Evolutionary conservation across 2,329 filamentous ascomycete genomes (phyloP), one percentile per base, ranked within the genome.

Genomic region (Albophoma yamanashiensis): DNA sequence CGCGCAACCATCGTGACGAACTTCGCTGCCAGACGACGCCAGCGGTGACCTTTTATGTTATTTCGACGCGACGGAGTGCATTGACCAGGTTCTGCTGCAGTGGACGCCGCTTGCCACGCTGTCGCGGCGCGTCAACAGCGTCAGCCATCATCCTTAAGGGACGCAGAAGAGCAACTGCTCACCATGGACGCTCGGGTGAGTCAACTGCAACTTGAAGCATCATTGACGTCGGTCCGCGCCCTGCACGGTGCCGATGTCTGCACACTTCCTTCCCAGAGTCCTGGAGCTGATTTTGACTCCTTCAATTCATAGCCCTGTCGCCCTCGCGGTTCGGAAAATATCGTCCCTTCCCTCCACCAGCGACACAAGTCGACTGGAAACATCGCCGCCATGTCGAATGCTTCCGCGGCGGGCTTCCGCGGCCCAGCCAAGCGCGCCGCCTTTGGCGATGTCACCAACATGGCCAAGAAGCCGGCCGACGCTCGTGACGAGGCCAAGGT

Each of bases 381-480:
- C 81, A 65, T 89, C 53, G 64, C 66, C 38, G 64, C 61, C 45
- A 71, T 69, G 67, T 63, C 70, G 38, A 64, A 66, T 15, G 64
- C 63, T 3, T 57, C 65, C 15, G 61, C 63, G 25, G 63, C 62
- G 27, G 74, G 73, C 42, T 66, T 75, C 47, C 74, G 73, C 38
- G 73, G 73, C 45, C 71, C 83, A 60, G 79, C 86, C 59, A 94
- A 92, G 77, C 86, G 92, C 65, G 86, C 87, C 63, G 90, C 86
- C 15, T 92, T 95, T 73, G 89, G 84, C 57, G 92, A 96, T 71
- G 82, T 94, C 63, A 94, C 89, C 78, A 93, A 92, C 69, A 86
- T 81, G 55, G 69, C 79, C 47, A 75, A 76, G 62, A 70, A 72
- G 55, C 64, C 65, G 42, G 67, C 67, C 40, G 62, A 68, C 36